A percentile compares a stretch with the other conserved stretches of the same genome.
phyloP scores from a whole-genome alignment of 2,329 filamentous ascomycete genomes.

The Colletotrichum sp. region DNA sequence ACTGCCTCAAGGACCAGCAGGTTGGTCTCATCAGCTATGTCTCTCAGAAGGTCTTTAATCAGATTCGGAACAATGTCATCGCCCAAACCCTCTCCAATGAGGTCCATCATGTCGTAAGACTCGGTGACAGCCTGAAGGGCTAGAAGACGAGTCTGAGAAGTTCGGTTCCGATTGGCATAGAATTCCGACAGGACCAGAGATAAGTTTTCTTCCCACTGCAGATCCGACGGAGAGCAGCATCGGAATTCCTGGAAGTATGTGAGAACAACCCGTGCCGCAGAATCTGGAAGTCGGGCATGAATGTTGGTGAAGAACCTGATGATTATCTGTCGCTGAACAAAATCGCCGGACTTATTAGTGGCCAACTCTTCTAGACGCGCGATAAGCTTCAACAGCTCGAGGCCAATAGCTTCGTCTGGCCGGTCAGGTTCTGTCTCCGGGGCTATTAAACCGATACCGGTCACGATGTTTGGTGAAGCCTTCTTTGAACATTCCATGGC shows the following conservation, averaged over 20 bases:
- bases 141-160: slow-evolving; percentile 65
- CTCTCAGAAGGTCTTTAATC: slow-evolving; percentile 64
- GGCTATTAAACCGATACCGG: slow-evolving; percentile 19
- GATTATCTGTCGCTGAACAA: slow-evolving; percentile 69
- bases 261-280: slow-evolving; percentile 67
- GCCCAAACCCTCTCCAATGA: slow-evolving; percentile 60
- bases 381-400: slow-evolving; percentile 51
- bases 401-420: slow-evolving; percentile 42
- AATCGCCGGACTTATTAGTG: slow-evolving; percentile 51
- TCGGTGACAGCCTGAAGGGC: slow-evolving; percentile 67
- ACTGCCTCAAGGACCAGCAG: slow-evolving; percentile 68
- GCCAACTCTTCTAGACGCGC: slow-evolving; percentile 55
- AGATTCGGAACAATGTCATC: slow-evolving; percentile 64
- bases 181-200: slow-evolving; percentile 65
- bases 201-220: slow-evolving; percentile 70
- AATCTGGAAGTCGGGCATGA: slow-evolving; percentile 67
- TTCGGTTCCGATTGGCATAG: slow-evolving; percentile 65
- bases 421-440: slow-evolving; percentile 30
- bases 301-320: slow-evolving; percentile 71
- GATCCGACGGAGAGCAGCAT: slow-evolving; percentile 74
- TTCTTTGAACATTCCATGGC: slow-evolving; percentile 58
- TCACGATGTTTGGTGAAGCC: slow-evolving; percentile 16
- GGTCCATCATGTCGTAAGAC: slow-evolving; percentile 62
- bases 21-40: slow-evolving; percentile 68
- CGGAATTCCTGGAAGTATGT: slow-evolving; percentile 72